Evolutionary conservation across 2,329 filamentous ascomycete species (phyloP), one percentile per base, ranked within the genome.

Genomic region (Pseudogymnoascus sp.): DNA sequence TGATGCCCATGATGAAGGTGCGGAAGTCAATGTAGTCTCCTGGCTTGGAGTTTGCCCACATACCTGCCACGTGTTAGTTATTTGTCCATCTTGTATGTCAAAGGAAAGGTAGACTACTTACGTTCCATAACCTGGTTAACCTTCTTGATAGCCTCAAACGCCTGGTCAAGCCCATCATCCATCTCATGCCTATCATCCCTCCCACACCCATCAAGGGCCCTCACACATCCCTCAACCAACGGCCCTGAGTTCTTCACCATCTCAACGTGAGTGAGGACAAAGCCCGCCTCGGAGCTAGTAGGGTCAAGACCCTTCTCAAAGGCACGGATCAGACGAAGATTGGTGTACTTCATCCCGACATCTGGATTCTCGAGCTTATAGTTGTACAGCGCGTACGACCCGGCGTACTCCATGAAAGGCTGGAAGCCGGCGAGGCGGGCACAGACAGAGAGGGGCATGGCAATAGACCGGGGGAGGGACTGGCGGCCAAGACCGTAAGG

Each of bases 1-100:
- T 96, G 76, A 97, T 96, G 70, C 93, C 93, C 72, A 96, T 96
- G 78, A 97, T 97, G 80, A 97, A 97, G 10, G 93, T 96, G 42
- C 93, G 89, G 84, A 96, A 97, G 69, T 85, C 88, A 64, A 89
- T 91, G 78, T 97, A 97, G 68, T 91, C 85, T 16, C 83, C 82
- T 2, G 93, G 93, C 70, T 90, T 89, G 63, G 90, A 95, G 75
- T 92, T 90, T 65, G 82, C 82, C 93, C 93, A 97, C 93, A 97
- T 97, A 50, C 80, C 83, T 86, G 59, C 37, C 8, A 69, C 44
- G 40, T 64, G 68, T 72, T 66, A 72, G 68, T 71, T 68, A n/a
- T 2, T 47, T 29, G 24, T 37, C 31, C 14, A 44, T 29, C 7
- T 7, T 61, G 4, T 21, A 16, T 40, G 2, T 14, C 10, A 10